Base-by-base conservation (phyloP, 202 grass and related monocot species). In the Setaria viridis region DNA sequence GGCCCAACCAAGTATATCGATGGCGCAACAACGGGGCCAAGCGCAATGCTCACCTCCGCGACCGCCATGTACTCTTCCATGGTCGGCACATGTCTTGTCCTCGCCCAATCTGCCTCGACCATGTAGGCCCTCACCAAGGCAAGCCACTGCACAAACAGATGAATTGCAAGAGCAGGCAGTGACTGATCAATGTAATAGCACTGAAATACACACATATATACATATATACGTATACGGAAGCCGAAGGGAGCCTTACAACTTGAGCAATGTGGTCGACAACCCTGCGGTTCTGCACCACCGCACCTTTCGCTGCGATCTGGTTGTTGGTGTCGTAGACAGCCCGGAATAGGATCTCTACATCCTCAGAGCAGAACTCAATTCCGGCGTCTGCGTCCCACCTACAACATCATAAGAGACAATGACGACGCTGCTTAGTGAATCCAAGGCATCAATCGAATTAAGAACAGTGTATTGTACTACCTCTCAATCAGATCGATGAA, bases 401-500 rank as follows among this genome's bases (percentile, higher is more conserved):
- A 15, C 62, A 54, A 43, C 4, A 25, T 3, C 42, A 43, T 0
- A 43, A 10, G 16, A 55, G 6, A 14, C 49, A 67, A 4, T 21
- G 35, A 7, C 5, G 35, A 7, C 5, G 42, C 42, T 43, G 42
- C 41, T 12, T 7, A 43, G 42, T 43, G 42, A 43, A 6, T 43
- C 42, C 7, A 43, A 1, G 5, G 2, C 42, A 43, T 7, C 42
- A 7, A 43, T 43, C 7, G 42, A 43, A 43, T 7, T 35, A 35
- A 35, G 42, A 43, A 43, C 6, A 6, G 42, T 43, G 42, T 43
- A 19, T 71, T 29, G 9, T 75, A 93, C 88, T 69, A 35, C 35
- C 35, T 85, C 33, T 93, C 88, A 46, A 91, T 68, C 58, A 93
- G 66, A 0, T 49, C 17, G 7, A 93, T 19, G 9, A 93, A 35